Base-by-base conservation (phyloP, 2,329 filamentous ascomycete species). In the Penicillium janthinellum region DNA sequence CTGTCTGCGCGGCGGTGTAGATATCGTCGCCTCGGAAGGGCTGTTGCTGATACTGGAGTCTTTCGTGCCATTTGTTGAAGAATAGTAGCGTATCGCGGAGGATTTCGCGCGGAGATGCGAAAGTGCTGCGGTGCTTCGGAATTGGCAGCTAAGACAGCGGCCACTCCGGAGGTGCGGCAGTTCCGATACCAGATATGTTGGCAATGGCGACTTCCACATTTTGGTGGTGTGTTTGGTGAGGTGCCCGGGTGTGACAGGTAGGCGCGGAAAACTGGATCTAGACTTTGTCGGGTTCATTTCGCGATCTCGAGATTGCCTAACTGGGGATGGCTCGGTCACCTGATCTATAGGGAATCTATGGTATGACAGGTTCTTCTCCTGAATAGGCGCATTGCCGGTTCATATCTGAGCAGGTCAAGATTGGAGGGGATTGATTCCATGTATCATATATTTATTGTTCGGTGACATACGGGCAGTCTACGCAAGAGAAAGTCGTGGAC, bases 141-240 rank as follows among this genome's bases (percentile, higher is more conserved):
- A 69, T 67, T 75, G 74, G 59, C 73, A 77, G 57, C 67, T 71
- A 38, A 76, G 66, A 62, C 74, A 77, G 49, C 71, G 73, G 54
- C 64, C 59, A 8, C 65, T 68, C 47, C 64, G 68, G n/a, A 71
- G 60, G 37, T 71, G 60, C 5, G 69, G 59, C 2, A 65, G 55
- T 39, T 74, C 72, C 31, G 68, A 48, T 3, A 69, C 39, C 7
- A 63, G 57, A 4, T 58, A 60, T 7, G 66, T 45, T 25, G 68
- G 56, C 8, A 63, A 38, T 15, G 68, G 58, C 6, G 64, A 62
- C 57, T 70, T 75, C 73, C 69, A 74, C 72, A 76, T 75, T 5
- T 54, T 71, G 61, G 38, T 4, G 28, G 20, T 14, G 25, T 15
- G 12, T 51, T 22, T n/a, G 17, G 22, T 22, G n/a, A 4, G 22